A percentile compares a stretch with the other conserved stretches of the same genome.
Conservation (phyloP, 2,329 filamentous ascomycete species). For the Nemania sp. region DNA sequence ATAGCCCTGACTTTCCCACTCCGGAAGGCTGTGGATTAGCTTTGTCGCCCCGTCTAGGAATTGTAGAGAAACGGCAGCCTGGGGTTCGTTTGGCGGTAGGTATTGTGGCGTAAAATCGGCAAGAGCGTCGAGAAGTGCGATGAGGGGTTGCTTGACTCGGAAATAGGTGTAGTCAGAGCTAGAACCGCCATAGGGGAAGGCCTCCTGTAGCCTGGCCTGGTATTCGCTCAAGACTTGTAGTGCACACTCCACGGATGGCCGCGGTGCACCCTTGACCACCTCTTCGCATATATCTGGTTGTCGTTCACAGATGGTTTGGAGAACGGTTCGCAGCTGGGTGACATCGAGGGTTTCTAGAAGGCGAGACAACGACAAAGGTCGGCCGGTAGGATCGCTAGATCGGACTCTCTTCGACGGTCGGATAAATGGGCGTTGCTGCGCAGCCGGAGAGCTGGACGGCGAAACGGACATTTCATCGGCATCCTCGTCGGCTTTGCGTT, state of each 20-base stretch:
- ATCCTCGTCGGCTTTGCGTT: constrained; percentile 89
- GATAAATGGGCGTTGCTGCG: constrained; percentile 74
- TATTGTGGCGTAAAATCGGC: constrained; percentile 97
- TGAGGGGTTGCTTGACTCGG: constrained; percentile 83
- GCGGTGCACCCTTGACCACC: constrained; percentile 84
- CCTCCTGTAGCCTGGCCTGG: constrained; percentile 78
- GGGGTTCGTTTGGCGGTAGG: constrained; percentile 88
- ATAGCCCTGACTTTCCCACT: constrained; percentile 90
- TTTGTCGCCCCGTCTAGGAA: constrained; percentile 92
- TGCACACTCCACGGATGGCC: constrained; percentile 85
- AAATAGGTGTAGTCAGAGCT: constrained; percentile 96
- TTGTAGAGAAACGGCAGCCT: constrained; percentile 83
- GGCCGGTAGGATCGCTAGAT: constrained; percentile 73
- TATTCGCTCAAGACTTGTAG: constrained; percentile 86
- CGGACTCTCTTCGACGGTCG: constrained; percentile 73
- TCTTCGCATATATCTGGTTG: constrained; percentile 89
- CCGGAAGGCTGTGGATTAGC: constrained; percentile 87
- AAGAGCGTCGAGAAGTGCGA: constrained; percentile 86
- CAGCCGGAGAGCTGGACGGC: constrained; percentile 82
- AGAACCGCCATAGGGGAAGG: constrained; percentile 87
- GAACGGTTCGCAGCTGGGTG: constrained; percentile 82
- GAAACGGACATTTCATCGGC: constrained; percentile 93
- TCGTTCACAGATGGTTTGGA: constrained; percentile 92
- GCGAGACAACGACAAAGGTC: constrained; percentile 69
- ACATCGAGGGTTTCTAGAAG: constrained; percentile 95